Conservation (phyloP, 352 stramenopile genomes). For the Globisporangium ultimum region DNA sequence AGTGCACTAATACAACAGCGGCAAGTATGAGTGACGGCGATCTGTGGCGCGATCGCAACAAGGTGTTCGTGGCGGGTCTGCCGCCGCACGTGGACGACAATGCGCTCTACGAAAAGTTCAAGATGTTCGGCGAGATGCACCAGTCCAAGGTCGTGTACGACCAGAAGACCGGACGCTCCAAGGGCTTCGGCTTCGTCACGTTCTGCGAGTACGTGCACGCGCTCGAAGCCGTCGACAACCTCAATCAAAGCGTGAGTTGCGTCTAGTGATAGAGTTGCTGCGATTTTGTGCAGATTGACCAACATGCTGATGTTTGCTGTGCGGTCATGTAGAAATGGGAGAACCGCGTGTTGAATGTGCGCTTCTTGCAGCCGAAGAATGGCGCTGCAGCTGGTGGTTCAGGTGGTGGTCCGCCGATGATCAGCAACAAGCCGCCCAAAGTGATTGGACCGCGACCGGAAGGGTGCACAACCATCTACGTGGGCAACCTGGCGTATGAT, state of each 20-base stretch:
- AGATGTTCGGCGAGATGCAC: slow-evolving; percentile 77
- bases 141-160: slow-evolving; percentile 85
- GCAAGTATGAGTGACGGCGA: slow-evolving; percentile 51
- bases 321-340: slow-evolving; percentile 63
- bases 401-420: slow-evolving; percentile 4
- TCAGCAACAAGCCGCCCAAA: slow-evolving; percentile 28
- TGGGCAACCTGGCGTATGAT: slow-evolving; percentile 96
- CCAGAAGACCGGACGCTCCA: slow-evolving; percentile 56
- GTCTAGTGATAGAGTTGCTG: not conserved
- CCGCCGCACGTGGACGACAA: slow-evolving; percentile 59
- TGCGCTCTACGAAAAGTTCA: slow-evolving; percentile 72
- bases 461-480: slow-evolving; percentile 92
- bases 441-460: slow-evolving; percentile 66
- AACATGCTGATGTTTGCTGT: not conserved
- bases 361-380: slow-evolving; percentile 76
- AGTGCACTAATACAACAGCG: no score
- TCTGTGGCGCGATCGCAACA: slow-evolving; percentile 86
- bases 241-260: slow-evolving; percentile 57
- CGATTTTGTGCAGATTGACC: not conserved
- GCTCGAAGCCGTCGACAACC: slow-evolving; percentile 68
- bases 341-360: slow-evolving; percentile 75
- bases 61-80: slow-evolving; percentile 81
- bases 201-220: slow-evolving; percentile 78
- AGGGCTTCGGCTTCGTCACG: slow-evolving; percentile 82
- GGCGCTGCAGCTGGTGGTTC: slow-evolving; percentile 7